Evolutionary conservation across 2,329 filamentous ascomycete species (phyloP).

Genomic region (Ophiostoma tasmaniense): DNA sequence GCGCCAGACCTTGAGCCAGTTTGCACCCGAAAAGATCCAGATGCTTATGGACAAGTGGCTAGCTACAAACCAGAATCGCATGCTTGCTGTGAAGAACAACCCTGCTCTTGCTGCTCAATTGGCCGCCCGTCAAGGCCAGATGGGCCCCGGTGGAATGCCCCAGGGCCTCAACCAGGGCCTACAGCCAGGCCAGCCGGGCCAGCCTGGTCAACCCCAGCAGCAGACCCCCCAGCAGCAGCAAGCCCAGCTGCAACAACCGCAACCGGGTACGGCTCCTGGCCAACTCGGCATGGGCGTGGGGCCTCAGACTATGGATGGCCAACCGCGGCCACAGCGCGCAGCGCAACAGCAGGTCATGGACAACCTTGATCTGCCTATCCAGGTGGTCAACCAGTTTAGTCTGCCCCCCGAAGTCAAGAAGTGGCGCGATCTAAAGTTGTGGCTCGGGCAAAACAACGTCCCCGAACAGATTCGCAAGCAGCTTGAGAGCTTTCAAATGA

Average conservation of each 20-base stretch:
- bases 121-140: conserved; percentile 15
- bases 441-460: conserved; percentile 33
- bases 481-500: conserved; percentile 30
- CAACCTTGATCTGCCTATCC: conserved; percentile 38
- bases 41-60: conserved; percentile 44
- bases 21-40: conserved; percentile 43
- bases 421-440: conserved; percentile 40
- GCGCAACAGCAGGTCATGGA: conserved; percentile 36
- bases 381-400: conserved; percentile 27
- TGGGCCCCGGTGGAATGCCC: conserved; percentile 21
- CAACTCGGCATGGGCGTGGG: conserved; percentile 9
- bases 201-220: neutral
- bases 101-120: conserved; percentile 22
- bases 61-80: conserved; percentile 21
- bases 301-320: conserved; percentile 19
- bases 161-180: conserved; percentile 10
- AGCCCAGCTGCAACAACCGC: neutral
- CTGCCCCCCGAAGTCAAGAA: conserved; percentile 39
- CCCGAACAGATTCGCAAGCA: conserved; percentile 27
- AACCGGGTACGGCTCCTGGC: neutral
- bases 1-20: conserved; percentile 30
- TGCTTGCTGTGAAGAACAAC: conserved; percentile 17
- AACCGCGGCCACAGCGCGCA: conserved; percentile 22
- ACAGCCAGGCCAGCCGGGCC: neutral
- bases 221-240: conserved; percentile 4